These are phyloP conservation scores for Scheffersomyces stipitis DNA, from an alignment of 805 yeast genomes.

Conservation along the genomic window DNA sequence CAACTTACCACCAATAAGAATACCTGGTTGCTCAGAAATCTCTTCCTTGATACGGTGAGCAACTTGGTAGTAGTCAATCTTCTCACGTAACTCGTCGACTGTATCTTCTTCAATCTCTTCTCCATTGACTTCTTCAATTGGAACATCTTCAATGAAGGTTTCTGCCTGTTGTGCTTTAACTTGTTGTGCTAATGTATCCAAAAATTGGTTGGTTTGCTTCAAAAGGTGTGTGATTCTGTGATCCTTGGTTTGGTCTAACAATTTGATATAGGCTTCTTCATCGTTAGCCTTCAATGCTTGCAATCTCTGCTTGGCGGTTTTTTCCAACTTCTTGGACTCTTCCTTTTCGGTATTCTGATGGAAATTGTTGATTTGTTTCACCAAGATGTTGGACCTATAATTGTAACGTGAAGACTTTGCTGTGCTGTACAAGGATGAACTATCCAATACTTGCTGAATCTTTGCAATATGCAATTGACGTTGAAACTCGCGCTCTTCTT, in stretches of 20 bases:
- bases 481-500: constrained; percentile 40
- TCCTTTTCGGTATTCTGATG: constrained; percentile 68
- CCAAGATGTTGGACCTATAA: constrained; percentile 24
- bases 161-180: constrained; percentile 75
- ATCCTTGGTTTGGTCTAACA: constrained; percentile 83
- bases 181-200: constrained; percentile 76
- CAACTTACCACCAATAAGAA: constrained; percentile 73
- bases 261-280: constrained; percentile 82
- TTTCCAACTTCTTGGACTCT: constrained; percentile 71
- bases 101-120: constrained; percentile 33
- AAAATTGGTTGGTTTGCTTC: constrained; percentile 74
- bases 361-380: constrained; percentile 42
- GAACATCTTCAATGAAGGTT: constrained; percentile 21
- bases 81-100: constrained; percentile 58
- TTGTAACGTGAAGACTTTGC: constrained; percentile 18
- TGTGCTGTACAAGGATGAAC: constrained; percentile 23
- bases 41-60: constrained; percentile 75
- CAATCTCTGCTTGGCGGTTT: constrained; percentile 83
- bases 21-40: constrained; percentile 62
- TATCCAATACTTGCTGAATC: constrained; percentile 22
- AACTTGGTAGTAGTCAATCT: constrained; percentile 76
- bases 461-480: constrained; percentile 26
- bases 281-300: constrained; percentile 85
- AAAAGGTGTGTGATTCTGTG: constrained; percentile 82
- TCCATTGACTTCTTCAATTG: constrained; percentile 33